A percentile compares a stretch with the other conserved stretches of the same genome.
Evolutionary conservation across 2,329 filamentous ascomycete species (phyloP).

Genomic region (Aspergillus candidus): DNA sequence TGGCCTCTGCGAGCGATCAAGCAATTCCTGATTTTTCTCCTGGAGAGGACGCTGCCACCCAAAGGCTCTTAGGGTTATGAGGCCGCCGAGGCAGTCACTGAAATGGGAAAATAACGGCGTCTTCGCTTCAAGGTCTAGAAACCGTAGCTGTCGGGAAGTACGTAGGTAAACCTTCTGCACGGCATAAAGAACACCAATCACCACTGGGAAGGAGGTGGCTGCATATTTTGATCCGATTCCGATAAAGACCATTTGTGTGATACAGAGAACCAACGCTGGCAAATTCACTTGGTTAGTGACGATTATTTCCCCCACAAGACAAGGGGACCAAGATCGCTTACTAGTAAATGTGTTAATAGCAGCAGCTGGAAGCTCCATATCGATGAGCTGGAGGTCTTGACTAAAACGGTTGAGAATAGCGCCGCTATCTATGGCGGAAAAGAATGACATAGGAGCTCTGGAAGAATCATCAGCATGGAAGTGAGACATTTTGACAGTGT

Average conservation of each 20-base stretch:
- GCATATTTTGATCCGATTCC: slow-evolving; percentile 44
- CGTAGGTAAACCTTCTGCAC: slow-evolving; percentile 55
- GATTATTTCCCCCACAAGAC: not conserved
- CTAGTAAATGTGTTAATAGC: slow-evolving; percentile 37
- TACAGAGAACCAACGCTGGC: slow-evolving; percentile 24
- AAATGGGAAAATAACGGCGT: slow-evolving; percentile 55
- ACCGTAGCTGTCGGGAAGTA: slow-evolving; percentile 55
- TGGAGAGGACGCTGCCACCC: slow-evolving; percentile 46
- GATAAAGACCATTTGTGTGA: slow-evolving; percentile 47
- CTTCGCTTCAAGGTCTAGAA: slow-evolving; percentile 58
- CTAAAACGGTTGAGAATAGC: slow-evolving; percentile 40
- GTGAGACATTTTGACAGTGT: slow-evolving; percentile 10
- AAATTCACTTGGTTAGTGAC: slow-evolving; percentile 2
- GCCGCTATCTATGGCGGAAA: slow-evolving; percentile 38
- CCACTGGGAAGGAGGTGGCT: slow-evolving; percentile 46
- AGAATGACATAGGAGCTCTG: slow-evolving; percentile 39
- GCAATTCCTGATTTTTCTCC: slow-evolving; percentile 41
- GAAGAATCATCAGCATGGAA: not conserved
- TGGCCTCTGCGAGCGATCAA: slow-evolving; percentile 52
- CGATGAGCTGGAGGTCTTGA: slow-evolving; percentile 41
- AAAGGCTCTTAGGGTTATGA: slow-evolving; percentile 53
- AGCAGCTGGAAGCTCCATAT: slow-evolving; percentile 39
- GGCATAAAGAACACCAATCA: slow-evolving; percentile 43
- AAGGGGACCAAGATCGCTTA: slow-evolving; percentile 8
- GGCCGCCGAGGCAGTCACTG: slow-evolving; percentile 50